phyloP scores from a whole-genome alignment of 164 flowering plant species.

The Kalanchoe fedtschenkoi region DNA sequence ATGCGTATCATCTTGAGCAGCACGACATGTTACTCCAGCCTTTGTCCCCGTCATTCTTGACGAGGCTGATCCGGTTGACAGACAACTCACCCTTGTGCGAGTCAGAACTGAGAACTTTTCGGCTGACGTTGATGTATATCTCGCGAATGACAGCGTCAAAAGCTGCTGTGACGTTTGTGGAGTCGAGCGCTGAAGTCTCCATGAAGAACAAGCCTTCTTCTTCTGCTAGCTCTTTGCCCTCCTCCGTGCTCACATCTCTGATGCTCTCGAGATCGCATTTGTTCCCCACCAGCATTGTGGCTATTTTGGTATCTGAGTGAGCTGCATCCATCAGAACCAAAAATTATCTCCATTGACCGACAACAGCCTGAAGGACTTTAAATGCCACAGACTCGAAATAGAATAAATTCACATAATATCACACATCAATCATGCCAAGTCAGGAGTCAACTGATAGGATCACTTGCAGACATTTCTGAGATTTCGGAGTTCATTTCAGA shows the following conservation, averaged over 20 bases:
- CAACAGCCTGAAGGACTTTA: no score
- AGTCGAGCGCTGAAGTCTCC: constrained; percentile 7
- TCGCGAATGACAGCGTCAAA: constrained; percentile 6
- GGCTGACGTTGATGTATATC: constrained; percentile 5
- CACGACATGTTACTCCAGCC: constrained; percentile 2
- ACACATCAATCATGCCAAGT: no score
- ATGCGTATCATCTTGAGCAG: constrained; percentile 3
- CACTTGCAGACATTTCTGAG: no score
- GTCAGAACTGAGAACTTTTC: constrained; percentile 5
- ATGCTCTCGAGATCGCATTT: constrained; percentile 3
- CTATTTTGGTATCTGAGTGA: constrained; percentile 5
- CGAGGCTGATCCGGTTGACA: constrained; percentile 6
- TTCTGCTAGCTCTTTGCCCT: constrained; percentile 4
- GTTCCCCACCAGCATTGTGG: constrained; percentile 7
- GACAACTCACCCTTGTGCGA: constrained; percentile 6
- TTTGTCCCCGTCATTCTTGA: not conserved
- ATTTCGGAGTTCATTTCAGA: no score
- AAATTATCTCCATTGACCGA: no score
- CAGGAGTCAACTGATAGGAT: no score
- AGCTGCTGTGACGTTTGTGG: constrained; percentile 5
- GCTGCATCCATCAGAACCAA: constrained; percentile 3
- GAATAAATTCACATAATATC: no score
- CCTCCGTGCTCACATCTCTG: constrained; percentile 6
- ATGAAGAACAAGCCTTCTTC: constrained; percentile 8
- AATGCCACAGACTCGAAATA: no score